These are phyloP conservation scores for Leccinum ochraceum DNA, from an alignment of 768 basidiomycete genomes.

Conservation along the genomic window DNA sequence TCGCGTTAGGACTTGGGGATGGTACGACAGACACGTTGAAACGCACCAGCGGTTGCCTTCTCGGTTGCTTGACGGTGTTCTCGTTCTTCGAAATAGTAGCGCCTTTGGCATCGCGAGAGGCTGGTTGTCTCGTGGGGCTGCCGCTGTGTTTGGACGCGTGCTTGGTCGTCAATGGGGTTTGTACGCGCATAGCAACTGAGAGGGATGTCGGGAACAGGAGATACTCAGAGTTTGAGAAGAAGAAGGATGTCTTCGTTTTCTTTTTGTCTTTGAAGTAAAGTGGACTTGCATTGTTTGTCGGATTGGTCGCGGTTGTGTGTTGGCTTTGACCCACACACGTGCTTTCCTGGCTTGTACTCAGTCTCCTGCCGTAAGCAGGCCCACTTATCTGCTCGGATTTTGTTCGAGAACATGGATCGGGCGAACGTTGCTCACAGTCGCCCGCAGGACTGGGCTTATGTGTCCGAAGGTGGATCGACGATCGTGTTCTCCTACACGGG, in stretches of 20 bases:
- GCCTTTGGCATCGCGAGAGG: slow-evolving; percentile 11
- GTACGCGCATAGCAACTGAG: slow-evolving; percentile 19
- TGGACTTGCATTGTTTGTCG: slow-evolving; percentile 23
- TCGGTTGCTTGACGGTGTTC: slow-evolving; percentile 6
- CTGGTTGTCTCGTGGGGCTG: slow-evolving; percentile 13
- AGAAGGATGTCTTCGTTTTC: background rate
- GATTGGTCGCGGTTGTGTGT: slow-evolving; percentile 4
- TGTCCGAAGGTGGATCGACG: slow-evolving; percentile 92
- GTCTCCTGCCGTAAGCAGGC: too few relatives aligned
- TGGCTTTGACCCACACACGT: background rate
- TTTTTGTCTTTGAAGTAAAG: background rate
- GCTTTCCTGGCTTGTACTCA: too few relatives aligned
- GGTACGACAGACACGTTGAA: background rate
- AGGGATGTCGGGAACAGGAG: background rate
- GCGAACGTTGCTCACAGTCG: slow-evolving; percentile 27
- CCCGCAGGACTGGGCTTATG: slow-evolving; percentile 73
- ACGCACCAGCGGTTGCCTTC: slow-evolving; percentile 8
- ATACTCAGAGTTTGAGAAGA: background rate
- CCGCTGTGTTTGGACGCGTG: slow-evolving; percentile 4
- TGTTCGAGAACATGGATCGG: slow-evolving; percentile 13
- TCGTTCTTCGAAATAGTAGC: slow-evolving; percentile 7
- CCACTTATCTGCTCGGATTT: too few relatives aligned
- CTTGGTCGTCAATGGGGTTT: slow-evolving; percentile 9
- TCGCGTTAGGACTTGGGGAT: slow-evolving; percentile 3
- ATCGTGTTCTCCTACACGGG: slow-evolving; percentile 86